phyloP scores from a whole-genome alignment of 2,329 filamentous ascomycete species.

The Cercospora beticola region DNA sequence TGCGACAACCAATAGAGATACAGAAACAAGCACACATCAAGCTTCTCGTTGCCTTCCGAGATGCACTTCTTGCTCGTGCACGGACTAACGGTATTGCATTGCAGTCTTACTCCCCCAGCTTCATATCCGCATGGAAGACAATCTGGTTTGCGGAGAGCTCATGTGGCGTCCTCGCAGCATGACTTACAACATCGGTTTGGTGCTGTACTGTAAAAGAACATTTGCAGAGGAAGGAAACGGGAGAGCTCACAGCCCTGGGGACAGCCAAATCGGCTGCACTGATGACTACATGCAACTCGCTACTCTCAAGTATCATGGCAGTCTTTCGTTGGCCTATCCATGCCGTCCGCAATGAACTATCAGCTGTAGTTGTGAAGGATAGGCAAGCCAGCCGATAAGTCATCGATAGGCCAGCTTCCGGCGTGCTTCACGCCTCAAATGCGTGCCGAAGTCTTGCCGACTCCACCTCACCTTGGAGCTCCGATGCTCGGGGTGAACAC shows the following conservation, averaged over 20 bases:
- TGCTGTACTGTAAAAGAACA: too few species aligned
- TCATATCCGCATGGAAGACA: too few species aligned
- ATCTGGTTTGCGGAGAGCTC: too few species aligned
- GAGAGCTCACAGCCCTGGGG: not conserved
- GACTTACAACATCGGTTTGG: too few species aligned
- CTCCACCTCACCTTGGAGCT: constrained; percentile 1
- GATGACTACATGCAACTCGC: not conserved
- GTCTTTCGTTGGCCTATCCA: not conserved
- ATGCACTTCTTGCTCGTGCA: too few species aligned
- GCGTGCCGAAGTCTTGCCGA: constrained; percentile 8
- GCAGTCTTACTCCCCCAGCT: too few species aligned
- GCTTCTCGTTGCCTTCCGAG: too few species aligned
- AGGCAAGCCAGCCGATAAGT: constrained; percentile 18
- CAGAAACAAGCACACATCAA: too few species aligned
- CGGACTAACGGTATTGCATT: too few species aligned
- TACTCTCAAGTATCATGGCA: not conserved
- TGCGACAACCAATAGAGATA: too few species aligned
- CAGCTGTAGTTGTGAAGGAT: not conserved
- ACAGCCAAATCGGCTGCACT: not conserved
- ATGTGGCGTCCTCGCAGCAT: too few species aligned
- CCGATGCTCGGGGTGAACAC: constrained; percentile 3
- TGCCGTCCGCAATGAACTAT: not conserved
- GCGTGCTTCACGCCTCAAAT: not conserved
- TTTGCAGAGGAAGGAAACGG: not conserved
- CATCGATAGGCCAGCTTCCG: constrained; percentile 7